A percentile compares a stretch with the other conserved stretches of the same genome.
These are phyloP conservation scores for Penicillium bovifimosum DNA, from an alignment of 495 filamentous ascomycete species.

Conservation along the genomic window DNA sequence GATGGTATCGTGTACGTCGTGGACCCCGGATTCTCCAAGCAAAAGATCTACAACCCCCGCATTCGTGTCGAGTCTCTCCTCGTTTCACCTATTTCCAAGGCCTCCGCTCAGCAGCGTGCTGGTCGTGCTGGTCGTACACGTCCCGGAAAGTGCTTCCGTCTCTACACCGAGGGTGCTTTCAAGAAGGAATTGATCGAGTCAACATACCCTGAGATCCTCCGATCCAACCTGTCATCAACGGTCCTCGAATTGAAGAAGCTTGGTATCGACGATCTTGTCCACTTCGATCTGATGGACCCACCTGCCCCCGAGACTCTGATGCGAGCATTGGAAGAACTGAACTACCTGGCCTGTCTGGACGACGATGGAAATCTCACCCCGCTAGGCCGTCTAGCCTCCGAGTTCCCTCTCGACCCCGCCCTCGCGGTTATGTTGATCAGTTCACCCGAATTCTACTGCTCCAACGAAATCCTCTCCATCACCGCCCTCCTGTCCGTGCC, in stretches of 20 bases:
- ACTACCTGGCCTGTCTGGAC: constrained; percentile 93
- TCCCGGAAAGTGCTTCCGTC: constrained; percentile 93
- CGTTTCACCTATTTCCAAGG: constrained; percentile 94
- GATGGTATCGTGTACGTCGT: constrained; percentile 99
- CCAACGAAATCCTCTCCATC: constrained; percentile 94
- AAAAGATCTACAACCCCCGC: constrained; percentile 98
- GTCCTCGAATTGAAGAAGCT: constrained; percentile 97
- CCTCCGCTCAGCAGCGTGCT: constrained; percentile 95
- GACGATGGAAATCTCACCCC: constrained; percentile 89
- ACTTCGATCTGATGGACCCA: constrained; percentile 98
- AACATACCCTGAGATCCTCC: constrained; percentile 91
- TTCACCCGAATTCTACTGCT: constrained; percentile 97
- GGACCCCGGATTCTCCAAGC: constrained; percentile 97
- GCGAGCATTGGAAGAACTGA: constrained; percentile 95
- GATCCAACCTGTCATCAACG: constrained; percentile 89
- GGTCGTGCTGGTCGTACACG: constrained; percentile 98
- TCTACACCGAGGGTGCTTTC: constrained; percentile 95
- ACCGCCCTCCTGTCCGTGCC: constrained; percentile 92
- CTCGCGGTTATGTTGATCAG: constrained; percentile 97
- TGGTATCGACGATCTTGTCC: constrained; percentile 90
- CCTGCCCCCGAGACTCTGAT: constrained; percentile 98
- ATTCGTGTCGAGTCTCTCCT: constrained; percentile 93
- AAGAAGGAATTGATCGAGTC: constrained; percentile 97
- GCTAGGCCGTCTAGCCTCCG: constrained; percentile 82
- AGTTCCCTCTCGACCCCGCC: constrained; percentile 93